A percentile compares a stretch with the other conserved stretches of the same genome.
Conservation (phyloP, 2,329 filamentous ascomycete species). For the Pseudopyricularia javanii region DNA sequence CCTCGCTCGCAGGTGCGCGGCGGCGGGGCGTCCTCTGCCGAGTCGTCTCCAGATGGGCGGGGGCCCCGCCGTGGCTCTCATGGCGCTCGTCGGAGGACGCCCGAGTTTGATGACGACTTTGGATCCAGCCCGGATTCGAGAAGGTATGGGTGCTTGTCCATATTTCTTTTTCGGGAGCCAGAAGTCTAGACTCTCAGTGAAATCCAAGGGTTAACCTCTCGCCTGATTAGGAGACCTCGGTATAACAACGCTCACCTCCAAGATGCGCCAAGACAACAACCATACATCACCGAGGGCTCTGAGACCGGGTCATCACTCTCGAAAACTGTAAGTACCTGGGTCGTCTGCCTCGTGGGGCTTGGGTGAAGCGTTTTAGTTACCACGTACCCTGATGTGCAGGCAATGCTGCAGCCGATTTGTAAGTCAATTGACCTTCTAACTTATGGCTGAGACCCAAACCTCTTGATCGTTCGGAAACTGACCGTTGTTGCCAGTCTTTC, state of each 20-base stretch:
- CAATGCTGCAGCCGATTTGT: no score
- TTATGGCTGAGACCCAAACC: not conserved
- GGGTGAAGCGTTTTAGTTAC: no score
- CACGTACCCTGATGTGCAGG: no score
- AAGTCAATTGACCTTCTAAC: not conserved
- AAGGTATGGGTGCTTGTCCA: not conserved
- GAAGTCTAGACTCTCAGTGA: no score
- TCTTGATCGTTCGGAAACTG: no score
- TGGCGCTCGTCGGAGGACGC: not conserved
- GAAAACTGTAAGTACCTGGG: not conserved
- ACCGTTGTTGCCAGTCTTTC: not conserved
- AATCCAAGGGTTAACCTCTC: not conserved
- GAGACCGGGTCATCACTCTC: not conserved
- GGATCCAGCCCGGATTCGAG: not conserved
- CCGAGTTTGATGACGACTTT: not conserved
- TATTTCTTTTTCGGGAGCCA: no score
- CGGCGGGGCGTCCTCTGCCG: not conserved
- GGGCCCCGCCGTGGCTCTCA: not conserved
- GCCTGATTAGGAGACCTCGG: not conserved
- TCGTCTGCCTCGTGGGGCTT: not conserved
- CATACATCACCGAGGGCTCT: not conserved
- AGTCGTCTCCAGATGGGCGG: not conserved
- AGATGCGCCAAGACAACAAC: not conserved
- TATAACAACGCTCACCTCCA: not conserved
- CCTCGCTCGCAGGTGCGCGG: not conserved